These are phyloP conservation scores for Mortierella polycephala DNA, from an alignment of 371 early-diverging fungal species.

Conservation along the genomic window DNA sequence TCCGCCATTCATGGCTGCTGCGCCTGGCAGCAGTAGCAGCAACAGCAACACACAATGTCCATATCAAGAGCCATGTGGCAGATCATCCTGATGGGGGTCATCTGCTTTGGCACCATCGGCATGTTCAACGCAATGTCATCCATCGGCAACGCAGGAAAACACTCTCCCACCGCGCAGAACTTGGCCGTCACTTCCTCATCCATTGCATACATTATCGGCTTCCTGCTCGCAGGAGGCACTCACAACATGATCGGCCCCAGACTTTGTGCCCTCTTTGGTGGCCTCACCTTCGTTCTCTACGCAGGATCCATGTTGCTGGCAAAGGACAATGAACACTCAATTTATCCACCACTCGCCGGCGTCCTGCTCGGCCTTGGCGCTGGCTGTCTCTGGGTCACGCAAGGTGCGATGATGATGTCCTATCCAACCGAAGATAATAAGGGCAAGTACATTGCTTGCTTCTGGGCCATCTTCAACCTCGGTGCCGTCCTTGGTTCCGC, in stretches of 20 bases:
- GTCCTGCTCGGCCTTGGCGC: constrained; percentile 75
- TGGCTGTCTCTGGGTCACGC: constrained; percentile 76
- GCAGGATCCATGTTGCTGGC: constrained; percentile 66
- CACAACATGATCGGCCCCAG: constrained; percentile 69
- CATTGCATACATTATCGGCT: constrained; percentile 52
- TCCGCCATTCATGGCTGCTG: constrained; percentile 5
- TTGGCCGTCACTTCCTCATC: constrained; percentile 53
- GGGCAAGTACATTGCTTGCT: constrained; percentile 80
- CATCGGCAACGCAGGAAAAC: constrained; percentile 52
- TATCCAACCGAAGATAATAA: constrained; percentile 84
- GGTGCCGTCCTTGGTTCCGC: constrained; percentile 74
- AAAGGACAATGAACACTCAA: constrained; percentile 56
- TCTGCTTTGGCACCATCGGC: constrained; percentile 55
- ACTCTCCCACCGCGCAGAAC: constrained; percentile 44
- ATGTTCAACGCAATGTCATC: constrained; percentile 55
- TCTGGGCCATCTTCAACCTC: constrained; percentile 86
- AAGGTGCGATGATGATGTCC: constrained; percentile 86
- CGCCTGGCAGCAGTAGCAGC: neutral
- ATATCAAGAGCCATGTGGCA: constrained; percentile 50
- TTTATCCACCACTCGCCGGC: constrained; percentile 71
- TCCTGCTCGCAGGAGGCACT: constrained; percentile 66
- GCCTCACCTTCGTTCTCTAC: constrained; percentile 66
- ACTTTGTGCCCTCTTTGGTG: constrained; percentile 61
- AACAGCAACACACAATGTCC: constrained; percentile 15
- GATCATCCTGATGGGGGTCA: constrained; percentile 51